Evolutionary conservation across 805 yeast species (phyloP).

Genomic region (Metschnikowia gruessii): DNA sequence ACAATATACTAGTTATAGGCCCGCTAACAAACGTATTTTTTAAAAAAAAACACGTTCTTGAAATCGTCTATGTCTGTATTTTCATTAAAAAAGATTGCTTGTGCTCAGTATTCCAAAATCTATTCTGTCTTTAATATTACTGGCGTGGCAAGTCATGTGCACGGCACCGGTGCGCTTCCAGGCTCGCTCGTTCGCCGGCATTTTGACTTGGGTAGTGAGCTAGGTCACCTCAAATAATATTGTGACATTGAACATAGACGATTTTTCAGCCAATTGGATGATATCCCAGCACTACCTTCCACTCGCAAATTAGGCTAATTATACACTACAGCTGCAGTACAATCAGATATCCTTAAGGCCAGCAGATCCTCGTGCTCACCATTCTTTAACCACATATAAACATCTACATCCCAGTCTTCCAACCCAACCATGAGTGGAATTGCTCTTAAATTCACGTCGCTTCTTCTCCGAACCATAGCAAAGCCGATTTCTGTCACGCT

Average conservation of each 20-base stretch:
- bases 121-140: not conserved
- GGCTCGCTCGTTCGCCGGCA: slow-evolving; percentile 2
- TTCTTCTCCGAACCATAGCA: slow-evolving; percentile 70
- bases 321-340: too few relatives aligned
- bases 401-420: not conserved
- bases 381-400: not conserved
- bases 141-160: slow-evolving; percentile 4
- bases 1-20: too few relatives aligned
- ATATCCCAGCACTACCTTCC: not conserved
- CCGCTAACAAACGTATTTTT: too few relatives aligned
- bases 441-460: slow-evolving; percentile 69
- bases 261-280: not conserved
- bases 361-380: not conserved
- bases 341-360: not conserved
- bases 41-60: too few relatives aligned
- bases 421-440: slow-evolving; percentile 60
- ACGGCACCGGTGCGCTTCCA: not conserved
- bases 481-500: slow-evolving; percentile 73
- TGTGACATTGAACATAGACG: not conserved
- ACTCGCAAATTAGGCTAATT: too few relatives aligned
- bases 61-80: too few relatives aligned
- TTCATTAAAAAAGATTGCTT: not conserved
- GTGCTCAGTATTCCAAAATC: not conserved
- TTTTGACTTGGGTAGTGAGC: not conserved
- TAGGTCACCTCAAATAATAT: not conserved